Evolutionary conservation across 2,329 filamentous ascomycete genomes (phyloP).

Genomic region (Fusarium dlaminii): DNA sequence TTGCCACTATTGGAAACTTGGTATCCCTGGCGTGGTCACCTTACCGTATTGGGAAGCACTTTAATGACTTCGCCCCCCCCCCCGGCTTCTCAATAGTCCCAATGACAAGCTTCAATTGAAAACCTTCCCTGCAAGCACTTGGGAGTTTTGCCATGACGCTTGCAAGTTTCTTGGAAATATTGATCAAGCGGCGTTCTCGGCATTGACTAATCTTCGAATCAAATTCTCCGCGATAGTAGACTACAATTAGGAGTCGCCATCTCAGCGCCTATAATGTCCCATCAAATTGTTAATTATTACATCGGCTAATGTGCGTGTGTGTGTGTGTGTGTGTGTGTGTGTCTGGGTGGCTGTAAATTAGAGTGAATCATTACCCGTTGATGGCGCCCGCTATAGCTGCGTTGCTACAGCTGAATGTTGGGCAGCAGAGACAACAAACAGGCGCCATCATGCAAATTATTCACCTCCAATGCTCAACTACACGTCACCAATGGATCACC

Average conservation of each 20-base stretch:
- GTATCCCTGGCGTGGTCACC: slow-evolving; percentile 2
- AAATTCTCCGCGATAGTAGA: background rate
- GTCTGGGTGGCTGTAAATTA: slow-evolving; percentile 11
- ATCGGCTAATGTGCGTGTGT: background rate
- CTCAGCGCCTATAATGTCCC: slow-evolving; percentile 15
- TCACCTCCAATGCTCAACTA: background rate
- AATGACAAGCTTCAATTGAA: slow-evolving; percentile 23
- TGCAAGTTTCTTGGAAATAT: slow-evolving; percentile 15
- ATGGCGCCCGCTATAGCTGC: slow-evolving; percentile 21
- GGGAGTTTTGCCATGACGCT: slow-evolving; percentile 20
- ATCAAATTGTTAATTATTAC: background rate
- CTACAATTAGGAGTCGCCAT: background rate
- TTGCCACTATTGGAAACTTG: slow-evolving; percentile 34
- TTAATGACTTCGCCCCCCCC: slow-evolving; percentile 29
- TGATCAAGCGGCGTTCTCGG: slow-evolving; percentile 13
- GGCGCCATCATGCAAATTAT: slow-evolving; percentile 9
- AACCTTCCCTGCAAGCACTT: slow-evolving; percentile 21
- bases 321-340: background rate
- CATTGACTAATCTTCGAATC: slow-evolving; percentile 4
- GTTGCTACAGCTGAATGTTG: slow-evolving; percentile 25
- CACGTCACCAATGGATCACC: background rate
- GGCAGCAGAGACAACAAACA: slow-evolving; percentile 13
- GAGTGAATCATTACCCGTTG: slow-evolving; percentile 25
- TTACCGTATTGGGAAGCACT: slow-evolving; percentile 27
- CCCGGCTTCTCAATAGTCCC: slow-evolving; percentile 28